A percentile compares a stretch with the other conserved stretches of the same genome.
Conservation (phyloP, 202 grass and related monocot genomes). For the Setaria italica region DNA sequence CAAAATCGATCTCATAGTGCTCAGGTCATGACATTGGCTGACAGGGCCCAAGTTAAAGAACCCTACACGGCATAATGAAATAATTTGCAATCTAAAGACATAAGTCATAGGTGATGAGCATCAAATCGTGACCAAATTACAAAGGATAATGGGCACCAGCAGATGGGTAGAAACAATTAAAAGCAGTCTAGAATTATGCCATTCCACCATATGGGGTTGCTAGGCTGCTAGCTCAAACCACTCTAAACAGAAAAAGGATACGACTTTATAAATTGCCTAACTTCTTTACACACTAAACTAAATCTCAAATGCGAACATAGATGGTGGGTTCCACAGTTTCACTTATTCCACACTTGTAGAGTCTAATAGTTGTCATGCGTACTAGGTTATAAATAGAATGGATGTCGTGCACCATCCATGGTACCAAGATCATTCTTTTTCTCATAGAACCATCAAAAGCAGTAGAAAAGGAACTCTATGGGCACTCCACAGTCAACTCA, state of each 20-base stretch:
- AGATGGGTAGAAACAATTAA: background rate
- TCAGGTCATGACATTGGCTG: constrained; percentile 10
- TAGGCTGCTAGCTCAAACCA: constrained; percentile 28
- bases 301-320: constrained; percentile 1
- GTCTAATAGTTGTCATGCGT: constrained; percentile 10
- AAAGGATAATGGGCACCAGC: background rate
- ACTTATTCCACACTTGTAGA: constrained; percentile 30
- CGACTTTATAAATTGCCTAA: constrained; percentile 10
- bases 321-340: constrained; percentile 5
- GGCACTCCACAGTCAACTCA: background rate
- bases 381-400: background rate
- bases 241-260: constrained; percentile 4
- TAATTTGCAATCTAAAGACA: background rate
- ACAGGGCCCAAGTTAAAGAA: constrained; percentile 4
- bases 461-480: constrained; percentile 18
- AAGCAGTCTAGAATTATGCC: constrained; percentile 7
- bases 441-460: background rate
- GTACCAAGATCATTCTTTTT: constrained; percentile 35
- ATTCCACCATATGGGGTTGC: background rate
- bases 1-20: constrained; percentile 3
- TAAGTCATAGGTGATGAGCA: background rate
- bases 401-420: background rate
- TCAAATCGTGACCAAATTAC: background rate
- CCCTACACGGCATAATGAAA: constrained; percentile 5
- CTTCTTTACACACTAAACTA: constrained; percentile 21